phyloP scores from a whole-genome alignment of 495 filamentous ascomycete species.

The Xylaria longipes region DNA sequence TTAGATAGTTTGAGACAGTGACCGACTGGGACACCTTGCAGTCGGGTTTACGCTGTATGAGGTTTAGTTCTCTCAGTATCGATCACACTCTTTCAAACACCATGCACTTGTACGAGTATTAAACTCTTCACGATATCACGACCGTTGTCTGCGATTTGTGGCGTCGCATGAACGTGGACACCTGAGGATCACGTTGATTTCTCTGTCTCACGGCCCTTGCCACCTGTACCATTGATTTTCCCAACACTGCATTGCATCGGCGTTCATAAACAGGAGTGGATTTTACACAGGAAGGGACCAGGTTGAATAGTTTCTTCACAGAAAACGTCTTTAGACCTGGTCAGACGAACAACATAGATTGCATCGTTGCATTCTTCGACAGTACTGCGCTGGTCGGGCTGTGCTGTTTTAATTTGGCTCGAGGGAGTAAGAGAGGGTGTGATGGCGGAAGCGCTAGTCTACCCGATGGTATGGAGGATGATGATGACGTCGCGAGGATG shows the following conservation, averaged over 20 bases:
- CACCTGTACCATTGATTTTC: slow-evolving; percentile 48
- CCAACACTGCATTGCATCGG: slow-evolving; percentile 61
- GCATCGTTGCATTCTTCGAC: slow-evolving; percentile 43
- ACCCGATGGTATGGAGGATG: slow-evolving; percentile 24
- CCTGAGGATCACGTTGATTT: neutral
- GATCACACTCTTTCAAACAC: slow-evolving; percentile 22
- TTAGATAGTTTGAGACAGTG: slow-evolving; percentile 33
- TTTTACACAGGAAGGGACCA: slow-evolving; percentile 42
- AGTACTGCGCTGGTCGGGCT: slow-evolving; percentile 68
- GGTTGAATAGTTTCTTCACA: slow-evolving; percentile 30
- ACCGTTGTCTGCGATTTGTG: slow-evolving; percentile 39
- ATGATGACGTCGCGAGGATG: slow-evolving; percentile 1
- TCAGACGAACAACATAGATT: slow-evolving; percentile 39
- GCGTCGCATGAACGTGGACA: slow-evolving; percentile 20
- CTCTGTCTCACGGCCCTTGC: neutral
- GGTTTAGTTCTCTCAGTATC: neutral
- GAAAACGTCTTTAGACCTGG: slow-evolving; percentile 34
- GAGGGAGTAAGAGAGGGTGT: slow-evolving; percentile 22
- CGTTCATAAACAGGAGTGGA: slow-evolving; percentile 49
- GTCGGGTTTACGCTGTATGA: neutral
- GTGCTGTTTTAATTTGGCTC: slow-evolving; percentile 55
- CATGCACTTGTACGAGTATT: slow-evolving; percentile 63
- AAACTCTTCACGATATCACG: slow-evolving; percentile 57
- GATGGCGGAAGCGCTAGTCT: slow-evolving; percentile 13
- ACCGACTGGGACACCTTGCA: neutral